Base-by-base conservation (phyloP, 2,329 filamentous ascomycete species). In the Phialemoniopsis sp. region DNA sequence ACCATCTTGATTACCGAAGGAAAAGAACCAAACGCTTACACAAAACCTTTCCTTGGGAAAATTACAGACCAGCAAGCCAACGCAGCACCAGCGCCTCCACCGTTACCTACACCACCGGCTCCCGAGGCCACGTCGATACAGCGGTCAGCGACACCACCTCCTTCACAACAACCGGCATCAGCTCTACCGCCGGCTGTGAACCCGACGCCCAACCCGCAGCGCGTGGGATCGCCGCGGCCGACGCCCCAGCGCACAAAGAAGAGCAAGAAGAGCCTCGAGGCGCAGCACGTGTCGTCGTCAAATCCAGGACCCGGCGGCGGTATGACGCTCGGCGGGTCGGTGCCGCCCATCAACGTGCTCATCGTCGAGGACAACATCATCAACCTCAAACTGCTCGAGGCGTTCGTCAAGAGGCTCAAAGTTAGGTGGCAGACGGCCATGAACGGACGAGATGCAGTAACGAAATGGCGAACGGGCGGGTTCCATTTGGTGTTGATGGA, bases 361-460 rank as follows among this genome's bases (percentile, higher is more conserved):
- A 95, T 98, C 44, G 93, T 98, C 13, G 93, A 98, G 67, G 93
- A 98, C 67, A 98, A 98, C 62, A 89, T 93, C 47, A 97, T 98
- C 73, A 98, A 97, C 57, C 70, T 97, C 50, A 87, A 89, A 55
- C 80, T 98, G 9, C 71, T 98, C 29, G 91, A 96, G 57, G 89
- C 90, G 2, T 95, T 98, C 56, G 91, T 97, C 73, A 95, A 96
- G 66, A 77, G 89, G 36, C 73, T 98, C 36, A 96, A 95, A 57
- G 93, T 98, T 7, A 80, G 93, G 28, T 97, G 91, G 89, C 86
- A 93, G 62, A 94, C 89, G n/a, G 93, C 93, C 29, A 89, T 94
- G 75, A 95, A 97, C 59, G 93, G 93, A 17, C 81, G 84, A 47
- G 91, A 96, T 48, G 93, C 93, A 3, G 89, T 97, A 19, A 84